Percentiles rank a stretch among this genome's conserved stretches.
phyloP scores from a whole-genome alignment of 2,329 filamentous ascomycete species.

The Fusarium irregulare region DNA sequence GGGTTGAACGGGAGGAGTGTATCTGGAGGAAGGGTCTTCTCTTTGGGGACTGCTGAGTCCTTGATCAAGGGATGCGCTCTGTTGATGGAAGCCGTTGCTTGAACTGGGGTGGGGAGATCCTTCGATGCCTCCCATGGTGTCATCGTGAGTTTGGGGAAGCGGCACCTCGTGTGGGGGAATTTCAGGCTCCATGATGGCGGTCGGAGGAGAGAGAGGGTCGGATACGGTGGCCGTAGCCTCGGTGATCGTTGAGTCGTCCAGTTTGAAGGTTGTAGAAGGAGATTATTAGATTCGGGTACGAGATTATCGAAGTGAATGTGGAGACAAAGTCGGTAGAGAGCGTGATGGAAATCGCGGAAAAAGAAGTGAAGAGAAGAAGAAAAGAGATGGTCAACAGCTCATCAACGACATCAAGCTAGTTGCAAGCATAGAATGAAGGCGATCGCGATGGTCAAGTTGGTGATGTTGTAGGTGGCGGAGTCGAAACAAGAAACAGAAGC shows the following conservation, averaged over 20 bases:
- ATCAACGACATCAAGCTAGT: slow-evolving; percentile 44
- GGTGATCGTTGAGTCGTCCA: slow-evolving; percentile 56
- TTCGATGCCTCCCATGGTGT: slow-evolving; percentile 63
- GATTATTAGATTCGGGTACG: slow-evolving; percentile 15
- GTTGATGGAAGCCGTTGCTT: slow-evolving; percentile 54
- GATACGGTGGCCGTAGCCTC: slow-evolving; percentile 37
- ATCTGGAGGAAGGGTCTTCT: slow-evolving; percentile 57
- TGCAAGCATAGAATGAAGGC: slow-evolving; percentile 23
- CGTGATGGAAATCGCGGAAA: slow-evolving; percentile 27
- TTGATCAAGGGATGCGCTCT: slow-evolving; percentile 64
- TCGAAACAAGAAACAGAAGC: slow-evolving; percentile 24
- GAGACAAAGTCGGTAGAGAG: slow-evolving; percentile 38
- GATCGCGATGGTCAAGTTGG: slow-evolving; percentile 10
- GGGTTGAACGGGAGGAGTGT: slow-evolving; percentile 60
- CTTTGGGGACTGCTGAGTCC: slow-evolving; percentile 50
- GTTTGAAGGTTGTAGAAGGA: slow-evolving; percentile 48
- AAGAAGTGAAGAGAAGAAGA: slow-evolving; percentile 9
- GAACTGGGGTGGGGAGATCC: slow-evolving; percentile 56
- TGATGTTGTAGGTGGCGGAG: slow-evolving; percentile 30
- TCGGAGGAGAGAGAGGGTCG: slow-evolving; percentile 25
- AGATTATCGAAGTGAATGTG: slow-evolving; percentile 32
- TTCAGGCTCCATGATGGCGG: slow-evolving; percentile 59
- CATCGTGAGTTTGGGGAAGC: slow-evolving; percentile 54
- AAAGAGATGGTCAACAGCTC: slow-evolving; percentile 36
- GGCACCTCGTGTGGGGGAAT: slow-evolving; percentile 44